Base-by-base conservation (phyloP, 2,329 filamentous ascomycete genomes). In the Colletotrichum costaricense region DNA sequence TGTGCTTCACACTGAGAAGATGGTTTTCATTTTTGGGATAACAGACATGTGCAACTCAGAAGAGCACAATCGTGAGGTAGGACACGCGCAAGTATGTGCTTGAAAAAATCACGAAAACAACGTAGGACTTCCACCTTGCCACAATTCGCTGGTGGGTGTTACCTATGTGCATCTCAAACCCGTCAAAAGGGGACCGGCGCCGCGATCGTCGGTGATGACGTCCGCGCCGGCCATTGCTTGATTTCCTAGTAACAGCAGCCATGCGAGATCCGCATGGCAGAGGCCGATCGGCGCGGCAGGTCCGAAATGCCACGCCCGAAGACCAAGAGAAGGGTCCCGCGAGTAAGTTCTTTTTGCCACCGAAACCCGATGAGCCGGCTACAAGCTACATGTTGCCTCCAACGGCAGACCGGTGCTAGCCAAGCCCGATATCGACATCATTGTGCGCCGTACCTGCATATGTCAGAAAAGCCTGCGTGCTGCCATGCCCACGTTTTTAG, bases 361-460 rank as follows among this genome's bases (percentile, higher is more conserved):
- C 52, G 30, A 26, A 9, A 6, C 19, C 22, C 30, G 28, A n/a
- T 30, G n/a, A 11, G 30, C 22, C 46, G 62, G 46, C 22, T 28
- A 26, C 28, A 38, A n/a, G 19, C 19, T 12, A 26, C 12, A 30
- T 26, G 16, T 7, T 16, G 38, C 38, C 38, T 42, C 38, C 38
- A 42, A 42, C 38, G 38, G 38, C 38, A 19, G 38, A 42, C 38
- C 38, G 38, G 38, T 42, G 42, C 19, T 22, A 49, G 42, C 42
- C 54, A 24, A 56, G 54, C 54, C 54, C 54, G 54, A 12, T 14
- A 28, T 42, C 60, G 54, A 42, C 67, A 59, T 70, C 54, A 62
- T 26, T 46, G 35, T 66, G 67, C 62, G 49, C 49, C 60, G 71
- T 73, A 71, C 71, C 71, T 73, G 70, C 70, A 65, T 73, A 46